phyloP scores from a whole-genome alignment of 2,329 filamentous ascomycete species.

The Exophiala mesophila region DNA sequence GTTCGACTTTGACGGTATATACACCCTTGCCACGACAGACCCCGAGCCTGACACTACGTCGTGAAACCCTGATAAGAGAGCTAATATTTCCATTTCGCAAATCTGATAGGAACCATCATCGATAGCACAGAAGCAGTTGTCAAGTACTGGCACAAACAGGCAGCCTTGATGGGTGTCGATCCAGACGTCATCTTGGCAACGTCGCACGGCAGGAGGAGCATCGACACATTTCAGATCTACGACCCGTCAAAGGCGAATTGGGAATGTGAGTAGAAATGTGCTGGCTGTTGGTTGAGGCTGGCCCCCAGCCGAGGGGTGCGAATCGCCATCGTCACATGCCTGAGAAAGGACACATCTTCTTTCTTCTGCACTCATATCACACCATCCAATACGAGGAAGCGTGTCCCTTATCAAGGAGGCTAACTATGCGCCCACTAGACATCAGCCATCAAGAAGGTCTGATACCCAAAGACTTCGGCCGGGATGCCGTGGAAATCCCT shows the following conservation, averaged over 20 bases:
- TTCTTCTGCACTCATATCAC: too few species aligned
- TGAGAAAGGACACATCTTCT: too few species aligned
- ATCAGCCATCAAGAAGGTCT: conserved; percentile 71
- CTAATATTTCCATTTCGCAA: too few species aligned
- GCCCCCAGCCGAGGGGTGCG: too few species aligned
- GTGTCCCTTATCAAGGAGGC: too few species aligned
- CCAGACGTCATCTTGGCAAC: conserved; percentile 81
- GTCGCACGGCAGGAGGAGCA: conserved; percentile 83
- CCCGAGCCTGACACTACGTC: not conserved
- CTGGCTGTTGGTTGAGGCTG: not conserved
- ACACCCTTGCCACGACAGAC: too few species aligned
- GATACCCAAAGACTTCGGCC: conserved; percentile 71
- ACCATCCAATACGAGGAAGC: too few species aligned
- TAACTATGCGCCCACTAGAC: conserved; percentile 52
- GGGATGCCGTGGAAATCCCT: conserved; percentile 77
- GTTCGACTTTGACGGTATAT: conserved; percentile 43
- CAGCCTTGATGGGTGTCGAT: conserved; percentile 75
- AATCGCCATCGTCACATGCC: too few species aligned
- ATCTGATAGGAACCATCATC: conserved; percentile 38
- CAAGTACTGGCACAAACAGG: conserved; percentile 59
- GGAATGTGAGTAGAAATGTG: conserved; percentile 63
- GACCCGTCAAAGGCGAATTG: conserved; percentile 82
- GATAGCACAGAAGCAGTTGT: conserved; percentile 53
- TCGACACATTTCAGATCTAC: conserved; percentile 76
- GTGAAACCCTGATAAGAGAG: not conserved